Conservation (phyloP, 768 basidiomycete genomes). For the Hemileccinum rubropunctum region DNA sequence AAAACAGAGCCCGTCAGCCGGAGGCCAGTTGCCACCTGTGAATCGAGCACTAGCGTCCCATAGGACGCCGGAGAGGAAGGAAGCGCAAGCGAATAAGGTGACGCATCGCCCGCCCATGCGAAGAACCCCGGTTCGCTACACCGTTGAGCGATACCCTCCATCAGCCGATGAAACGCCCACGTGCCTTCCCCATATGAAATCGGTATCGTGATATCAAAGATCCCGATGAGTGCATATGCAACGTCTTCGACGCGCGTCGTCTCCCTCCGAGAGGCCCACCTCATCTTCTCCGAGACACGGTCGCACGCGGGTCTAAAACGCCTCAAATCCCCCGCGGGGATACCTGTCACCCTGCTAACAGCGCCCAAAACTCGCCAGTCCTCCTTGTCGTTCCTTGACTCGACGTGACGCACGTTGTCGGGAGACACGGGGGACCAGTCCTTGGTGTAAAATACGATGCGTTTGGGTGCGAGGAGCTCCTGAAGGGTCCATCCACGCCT, state of each 20-base stretch:
- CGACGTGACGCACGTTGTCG: too few species aligned
- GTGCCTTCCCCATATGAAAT: constrained; percentile 2
- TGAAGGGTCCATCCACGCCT: constrained; percentile 4
- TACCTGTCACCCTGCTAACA: background rate
- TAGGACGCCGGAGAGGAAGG: background rate
- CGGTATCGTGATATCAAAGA: constrained; percentile 2
- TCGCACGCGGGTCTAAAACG: background rate
- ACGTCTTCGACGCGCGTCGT: background rate
- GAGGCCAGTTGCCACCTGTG: too few species aligned
- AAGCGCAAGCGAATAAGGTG: background rate
- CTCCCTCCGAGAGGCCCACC: background rate
- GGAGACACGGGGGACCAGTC: background rate
- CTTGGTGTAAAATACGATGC: background rate
- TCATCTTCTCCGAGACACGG: constrained; percentile 5
- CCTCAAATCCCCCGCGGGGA: background rate
- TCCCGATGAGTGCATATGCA: constrained; percentile 3
- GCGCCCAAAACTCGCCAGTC: background rate
- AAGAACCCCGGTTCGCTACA: constrained; percentile 1
- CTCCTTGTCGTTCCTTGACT: constrained; percentile 1
- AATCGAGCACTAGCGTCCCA: too few species aligned
- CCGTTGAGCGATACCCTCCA: background rate
- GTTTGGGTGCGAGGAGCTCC: background rate
- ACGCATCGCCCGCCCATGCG: background rate
- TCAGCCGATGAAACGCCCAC: background rate
- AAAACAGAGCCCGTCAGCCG: too few species aligned